Evolutionary conservation across 805 yeast genomes (phyloP).

Genomic region (Yueomyces sinensis): DNA sequence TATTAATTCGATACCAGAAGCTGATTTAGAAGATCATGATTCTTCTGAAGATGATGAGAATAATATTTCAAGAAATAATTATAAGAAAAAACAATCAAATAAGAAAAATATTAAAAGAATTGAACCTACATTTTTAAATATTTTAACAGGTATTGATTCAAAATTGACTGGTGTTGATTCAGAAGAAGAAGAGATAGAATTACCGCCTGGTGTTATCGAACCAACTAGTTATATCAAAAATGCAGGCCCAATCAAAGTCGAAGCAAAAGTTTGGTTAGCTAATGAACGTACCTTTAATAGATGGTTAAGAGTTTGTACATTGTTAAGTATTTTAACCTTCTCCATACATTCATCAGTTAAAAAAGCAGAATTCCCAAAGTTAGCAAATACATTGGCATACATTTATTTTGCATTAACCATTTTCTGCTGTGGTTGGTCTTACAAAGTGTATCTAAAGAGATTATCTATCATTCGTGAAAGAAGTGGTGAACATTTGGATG

Average conservation of each 20-base stretch:
- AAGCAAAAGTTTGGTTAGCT: constrained; percentile 97
- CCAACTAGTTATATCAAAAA: constrained; percentile 73
- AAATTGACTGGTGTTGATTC: constrained; percentile 51
- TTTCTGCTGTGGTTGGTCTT: constrained; percentile 85
- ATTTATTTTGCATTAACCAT: constrained; percentile 68
- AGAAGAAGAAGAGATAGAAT: constrained; percentile 73
- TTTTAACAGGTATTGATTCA: constrained; percentile 29
- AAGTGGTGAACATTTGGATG: constrained; percentile 80
- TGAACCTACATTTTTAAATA: constrained; percentile 23
- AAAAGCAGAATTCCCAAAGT: constrained; percentile 44
- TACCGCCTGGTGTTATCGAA: constrained; percentile 82
- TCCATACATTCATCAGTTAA: constrained; percentile 66
- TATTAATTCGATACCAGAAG: constrained; percentile 14
- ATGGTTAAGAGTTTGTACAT: constrained; percentile 84
- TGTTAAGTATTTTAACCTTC: constrained; percentile 76
- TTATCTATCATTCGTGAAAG: constrained; percentile 63
- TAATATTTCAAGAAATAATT: neutral
- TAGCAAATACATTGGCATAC: constrained; percentile 65
- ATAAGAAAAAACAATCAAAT: constrained; percentile 2
- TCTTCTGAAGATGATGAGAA: constrained; percentile 32
- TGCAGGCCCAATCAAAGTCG: constrained; percentile 86
- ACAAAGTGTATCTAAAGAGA: constrained; percentile 58
- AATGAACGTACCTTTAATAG: constrained; percentile 94
- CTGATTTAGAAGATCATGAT: constrained; percentile 44
- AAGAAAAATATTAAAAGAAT: constrained; percentile 19